Evolutionary conservation across 1,139 yeast species (phyloP), one percentile per base, ranked within the genome.

Genomic region (Candida smagusa): DNA sequence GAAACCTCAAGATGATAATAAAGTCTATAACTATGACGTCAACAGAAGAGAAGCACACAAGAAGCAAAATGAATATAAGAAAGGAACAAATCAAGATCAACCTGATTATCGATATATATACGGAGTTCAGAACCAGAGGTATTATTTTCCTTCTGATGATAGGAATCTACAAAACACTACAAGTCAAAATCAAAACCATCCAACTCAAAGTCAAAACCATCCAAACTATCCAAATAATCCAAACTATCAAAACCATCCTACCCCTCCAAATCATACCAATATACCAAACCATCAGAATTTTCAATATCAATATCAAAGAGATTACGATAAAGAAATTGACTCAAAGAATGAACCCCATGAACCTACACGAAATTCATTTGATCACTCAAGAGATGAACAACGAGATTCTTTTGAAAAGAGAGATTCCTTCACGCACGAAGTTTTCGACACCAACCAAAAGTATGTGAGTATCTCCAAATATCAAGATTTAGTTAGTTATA

Each of bases 401-500:
- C 19, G 19, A 16, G 19, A 16, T 16, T 5, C 19, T 3, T 5
- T 4, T 16, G 19, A 16, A 16, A 16, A 16, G 19, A 16, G 5
- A 16, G 5, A 16, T 5, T 16, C 19, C 19, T 16, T 16, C 19
- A 16, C 19, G 5, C 19, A 16, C 5, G 19, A 16, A 5, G 19
- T 16, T 16, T 16, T 16, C 5, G 19, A 16, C 5, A 4, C 19
- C 5, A 29, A 30, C 25, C 22, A 33, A 11, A 30, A 34, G n/a
- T 48, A 11, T 28, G 64, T 67, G 11, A 50, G 63, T 9, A 44
- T 59, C 38, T 52, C 58, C 2, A 54, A 54, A 40, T 67, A 66
- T 43, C 65, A 64, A 37, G 68, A 65, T 35, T 53, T 67, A 35
- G 61, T 64, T 19, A 48, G 53, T 7, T 65, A 65, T 42, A 63